phyloP scores from a whole-genome alignment of 2,329 filamentous ascomycete species.

The Aureobasidium sp. region DNA sequence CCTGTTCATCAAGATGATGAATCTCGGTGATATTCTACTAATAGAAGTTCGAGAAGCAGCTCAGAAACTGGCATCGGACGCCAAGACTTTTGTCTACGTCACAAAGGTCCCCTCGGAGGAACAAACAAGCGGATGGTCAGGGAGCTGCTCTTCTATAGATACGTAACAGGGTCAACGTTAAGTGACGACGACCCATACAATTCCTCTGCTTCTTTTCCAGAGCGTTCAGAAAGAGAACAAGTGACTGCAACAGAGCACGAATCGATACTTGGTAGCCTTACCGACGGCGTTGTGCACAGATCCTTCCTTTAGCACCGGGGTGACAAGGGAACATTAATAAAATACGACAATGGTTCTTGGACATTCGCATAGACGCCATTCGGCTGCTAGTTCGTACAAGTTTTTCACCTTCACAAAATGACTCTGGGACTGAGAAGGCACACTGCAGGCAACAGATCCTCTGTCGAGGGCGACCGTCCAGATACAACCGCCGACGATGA shows the following conservation, averaged over 20 bases:
- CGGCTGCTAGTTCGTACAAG: slow-evolving; percentile 34
- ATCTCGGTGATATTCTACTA: neutral
- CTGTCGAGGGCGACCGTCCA: slow-evolving; percentile 34
- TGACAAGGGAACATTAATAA: slow-evolving; percentile 2
- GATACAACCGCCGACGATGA: slow-evolving; percentile 47
- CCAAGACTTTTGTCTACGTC: neutral
- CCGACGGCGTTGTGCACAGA: slow-evolving; percentile 10
- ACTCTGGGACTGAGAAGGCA: neutral
- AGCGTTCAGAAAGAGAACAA: neutral
- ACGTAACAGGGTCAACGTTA: slow-evolving; percentile 6
- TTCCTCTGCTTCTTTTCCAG: neutral
- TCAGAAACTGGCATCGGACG: neutral
- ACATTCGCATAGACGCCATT: slow-evolving; percentile 42
- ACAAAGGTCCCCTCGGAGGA: neutral
- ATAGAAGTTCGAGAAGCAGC: neutral
- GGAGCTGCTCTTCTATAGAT: neutral
- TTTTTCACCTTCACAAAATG: slow-evolving; percentile 4
- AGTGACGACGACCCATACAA: slow-evolving; percentile 3
- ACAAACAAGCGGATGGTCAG: slow-evolving; percentile 5
- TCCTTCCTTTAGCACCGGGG: neutral
- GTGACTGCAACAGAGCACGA: neutral
- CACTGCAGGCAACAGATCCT: slow-evolving; percentile 34
- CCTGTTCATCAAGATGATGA: neutral
- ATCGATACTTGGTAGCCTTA: neutral
- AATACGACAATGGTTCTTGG: slow-evolving; percentile 38